Evolutionary conservation across 208 protist genomes (phyloP).

Genomic region (Leishmania tarentolae): DNA sequence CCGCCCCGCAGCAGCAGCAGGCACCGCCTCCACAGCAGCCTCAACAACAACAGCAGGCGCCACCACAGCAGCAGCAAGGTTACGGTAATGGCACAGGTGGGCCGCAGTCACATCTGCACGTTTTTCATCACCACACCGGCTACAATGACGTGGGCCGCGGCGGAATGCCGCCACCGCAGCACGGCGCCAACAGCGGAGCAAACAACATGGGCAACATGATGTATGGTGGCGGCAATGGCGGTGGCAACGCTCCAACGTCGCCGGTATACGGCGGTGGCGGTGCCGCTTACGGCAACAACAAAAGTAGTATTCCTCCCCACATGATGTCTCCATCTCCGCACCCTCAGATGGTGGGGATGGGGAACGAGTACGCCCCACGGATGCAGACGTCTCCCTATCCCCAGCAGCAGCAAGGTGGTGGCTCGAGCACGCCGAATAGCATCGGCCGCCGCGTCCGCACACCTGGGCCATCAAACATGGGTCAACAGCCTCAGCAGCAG

Average conservation of each 20-base stretch:
- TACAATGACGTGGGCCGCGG: constrained; percentile 36
- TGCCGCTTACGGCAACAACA: constrained; percentile 20
- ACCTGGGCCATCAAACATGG: constrained; percentile 8
- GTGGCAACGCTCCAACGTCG: constrained; percentile 25
- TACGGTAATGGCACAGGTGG: constrained; percentile 28
- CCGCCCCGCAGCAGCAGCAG: constrained; percentile 28
- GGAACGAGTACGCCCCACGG: constrained; percentile 29
- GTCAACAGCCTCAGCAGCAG: constrained; percentile 3
- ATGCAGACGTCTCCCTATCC: constrained; percentile 33
- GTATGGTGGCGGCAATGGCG: constrained; percentile 25
- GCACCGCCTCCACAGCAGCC: constrained; percentile 6
- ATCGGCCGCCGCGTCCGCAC: constrained; percentile 19
- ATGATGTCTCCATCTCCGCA: constrained; percentile 33
- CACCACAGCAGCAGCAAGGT: constrained; percentile 26
- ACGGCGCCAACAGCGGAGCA: constrained; percentile 32
- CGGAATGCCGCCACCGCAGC: constrained; percentile 31
- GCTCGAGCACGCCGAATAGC: constrained; percentile 24
- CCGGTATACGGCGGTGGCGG: constrained; percentile 31
- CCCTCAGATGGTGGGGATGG: constrained; percentile 34
- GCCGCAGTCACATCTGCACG: constrained; percentile 33
- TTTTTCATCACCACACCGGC: constrained; percentile 36
- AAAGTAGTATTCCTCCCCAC: constrained; percentile 22
- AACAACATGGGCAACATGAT: constrained; percentile 37
- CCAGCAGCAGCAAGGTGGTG: constrained; percentile 18
- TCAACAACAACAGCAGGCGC: constrained; percentile 18